Percentiles rank a stretch among this genome's conserved stretches.
These are phyloP conservation scores for Rhizopogon vulgaris DNA, from an alignment of 768 basidiomycete genomes.

Conservation along the genomic window DNA sequence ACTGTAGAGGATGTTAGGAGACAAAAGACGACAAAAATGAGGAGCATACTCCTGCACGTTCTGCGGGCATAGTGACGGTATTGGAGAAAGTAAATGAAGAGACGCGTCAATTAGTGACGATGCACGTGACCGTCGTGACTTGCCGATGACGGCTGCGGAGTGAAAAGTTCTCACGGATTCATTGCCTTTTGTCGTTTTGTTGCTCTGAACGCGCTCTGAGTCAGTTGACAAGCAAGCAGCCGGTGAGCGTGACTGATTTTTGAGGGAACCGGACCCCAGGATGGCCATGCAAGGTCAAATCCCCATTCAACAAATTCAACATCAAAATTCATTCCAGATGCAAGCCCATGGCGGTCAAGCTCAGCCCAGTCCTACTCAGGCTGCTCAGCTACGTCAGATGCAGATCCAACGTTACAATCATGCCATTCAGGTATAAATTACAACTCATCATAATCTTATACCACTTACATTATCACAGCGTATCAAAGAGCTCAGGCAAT, in stretches of 20 bases:
- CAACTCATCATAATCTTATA: no score
- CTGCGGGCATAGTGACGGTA: constrained; percentile 55
- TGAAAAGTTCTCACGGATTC: not conserved
- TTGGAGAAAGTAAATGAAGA: not conserved
- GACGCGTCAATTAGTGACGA: constrained; percentile 1
- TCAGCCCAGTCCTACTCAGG: not conserved
- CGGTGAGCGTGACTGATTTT: not conserved
- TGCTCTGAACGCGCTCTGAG: no score
- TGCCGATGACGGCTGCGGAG: not conserved
- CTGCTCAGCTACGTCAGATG: not conserved
- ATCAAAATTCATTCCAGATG: constrained; percentile 11
- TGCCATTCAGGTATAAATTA: not conserved
- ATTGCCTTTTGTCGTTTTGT: not conserved
- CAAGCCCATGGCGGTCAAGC: not conserved
- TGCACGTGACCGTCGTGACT: constrained; percentile 1
- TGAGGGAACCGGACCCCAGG: not conserved
- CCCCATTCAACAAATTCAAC: constrained; percentile 13
- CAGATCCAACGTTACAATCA: not conserved
- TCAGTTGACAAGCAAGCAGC: no score
- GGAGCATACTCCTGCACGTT: constrained; percentile 68
- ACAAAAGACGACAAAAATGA: not conserved
- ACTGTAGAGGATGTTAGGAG: constrained; percentile 38
- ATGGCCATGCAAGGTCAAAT: constrained; percentile 11
- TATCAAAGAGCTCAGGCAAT: constrained; percentile 33
- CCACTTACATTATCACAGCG: constrained; percentile 26